Evolutionary conservation across 2,329 filamentous ascomycete genomes (phyloP).

Genomic region (Aspergillus sp.): DNA sequence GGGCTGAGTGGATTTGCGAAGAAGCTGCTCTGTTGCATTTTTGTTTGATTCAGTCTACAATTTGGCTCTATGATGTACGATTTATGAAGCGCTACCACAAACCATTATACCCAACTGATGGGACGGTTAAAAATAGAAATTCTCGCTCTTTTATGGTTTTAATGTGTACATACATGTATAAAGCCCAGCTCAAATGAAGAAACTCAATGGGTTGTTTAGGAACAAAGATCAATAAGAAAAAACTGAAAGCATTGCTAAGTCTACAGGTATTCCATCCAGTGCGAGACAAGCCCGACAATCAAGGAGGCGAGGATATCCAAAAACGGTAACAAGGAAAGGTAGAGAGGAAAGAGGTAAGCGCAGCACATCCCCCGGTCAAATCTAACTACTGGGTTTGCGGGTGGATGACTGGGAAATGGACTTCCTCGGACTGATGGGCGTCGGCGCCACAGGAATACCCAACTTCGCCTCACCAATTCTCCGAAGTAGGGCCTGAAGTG

Average conservation of each 20-base stretch:
- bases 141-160: conserved; percentile 3
- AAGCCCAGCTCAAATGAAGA: conserved; percentile 3
- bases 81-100: not conserved
- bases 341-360: conserved; percentile 1
- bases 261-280: conserved; percentile 22
- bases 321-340: conserved; percentile 15
- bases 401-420: conserved; percentile 35
- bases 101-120: not conserved
- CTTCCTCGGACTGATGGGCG: conserved; percentile 34
- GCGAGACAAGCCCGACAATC: conserved; percentile 18
- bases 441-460: conserved; percentile 42
- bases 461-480: conserved; percentile 76
- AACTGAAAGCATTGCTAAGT: conserved; percentile 17
- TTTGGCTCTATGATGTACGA: not conserved
- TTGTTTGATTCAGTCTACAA: too few species aligned
- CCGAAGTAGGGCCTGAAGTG: conserved; percentile 73
- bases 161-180: conserved; percentile 16
- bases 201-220: not conserved
- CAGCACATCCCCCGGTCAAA: conserved; percentile 3
- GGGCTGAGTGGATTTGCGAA: not conserved
- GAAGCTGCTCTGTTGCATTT: not conserved
- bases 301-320: conserved; percentile 32
- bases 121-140: not conserved
- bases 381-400: conserved; percentile 28
- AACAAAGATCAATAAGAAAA: conserved; percentile 4